Percentiles rank a stretch among this genome's conserved stretches.
phyloP scores from a whole-genome alignment of 2,329 filamentous ascomycete species.

The Teratosphaeria epicoccoides region DNA sequence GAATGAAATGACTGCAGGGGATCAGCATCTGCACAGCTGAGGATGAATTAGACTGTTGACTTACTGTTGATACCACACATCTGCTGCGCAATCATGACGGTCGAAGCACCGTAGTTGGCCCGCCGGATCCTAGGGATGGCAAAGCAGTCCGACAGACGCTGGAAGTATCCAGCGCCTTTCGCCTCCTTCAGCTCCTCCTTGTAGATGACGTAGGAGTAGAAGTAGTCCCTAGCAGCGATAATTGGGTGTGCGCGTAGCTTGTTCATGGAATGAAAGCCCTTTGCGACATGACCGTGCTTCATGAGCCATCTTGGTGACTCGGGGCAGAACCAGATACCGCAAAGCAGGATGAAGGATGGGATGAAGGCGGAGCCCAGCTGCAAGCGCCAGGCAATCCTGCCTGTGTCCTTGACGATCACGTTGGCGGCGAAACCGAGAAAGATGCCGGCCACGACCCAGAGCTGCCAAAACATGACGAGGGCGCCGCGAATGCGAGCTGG shows the following conservation, averaged over 20 bases:
- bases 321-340: constrained; percentile 26
- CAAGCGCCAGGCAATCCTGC: constrained; percentile 53
- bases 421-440: constrained; percentile 58
- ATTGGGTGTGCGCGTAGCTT: constrained; percentile 40
- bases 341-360: constrained; percentile 26
- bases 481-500: constrained; percentile 4
- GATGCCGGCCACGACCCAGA: constrained; percentile 46
- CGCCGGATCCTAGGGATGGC: constrained; percentile 37
- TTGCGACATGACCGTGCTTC: constrained; percentile 29
- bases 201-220: constrained; percentile 36
- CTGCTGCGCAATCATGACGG: constrained; percentile 28
- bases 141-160: constrained; percentile 40
- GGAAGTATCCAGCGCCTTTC: constrained; percentile 30
- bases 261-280: constrained; percentile 41
- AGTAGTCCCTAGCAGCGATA: constrained; percentile 46
- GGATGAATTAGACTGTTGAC: not conserved
- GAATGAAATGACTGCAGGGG: constrained; percentile 26
- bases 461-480: constrained; percentile 62
- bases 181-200: constrained; percentile 25
- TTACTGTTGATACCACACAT: constrained; percentile 28
- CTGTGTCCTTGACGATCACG: constrained; percentile 50
- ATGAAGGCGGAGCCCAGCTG: constrained; percentile 56
- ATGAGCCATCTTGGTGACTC: constrained; percentile 44
- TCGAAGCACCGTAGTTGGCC: constrained; percentile 27
- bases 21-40: constrained; percentile 1